These are phyloP conservation scores for Russula griseocarnosa DNA, from an alignment of 768 basidiomycete genomes.

Conservation along the genomic window DNA sequence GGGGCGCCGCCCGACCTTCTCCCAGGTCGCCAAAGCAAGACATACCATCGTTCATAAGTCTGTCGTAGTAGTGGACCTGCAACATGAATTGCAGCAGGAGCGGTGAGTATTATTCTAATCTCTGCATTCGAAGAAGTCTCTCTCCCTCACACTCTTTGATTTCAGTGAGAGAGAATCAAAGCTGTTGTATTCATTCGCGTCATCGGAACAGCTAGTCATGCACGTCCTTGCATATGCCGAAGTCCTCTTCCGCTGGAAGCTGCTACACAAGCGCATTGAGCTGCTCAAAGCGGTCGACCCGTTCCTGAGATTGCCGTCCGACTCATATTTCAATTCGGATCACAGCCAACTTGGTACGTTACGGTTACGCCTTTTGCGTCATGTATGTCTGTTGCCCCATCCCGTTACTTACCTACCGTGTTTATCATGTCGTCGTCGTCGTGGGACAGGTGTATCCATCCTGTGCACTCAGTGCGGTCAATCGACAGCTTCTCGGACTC, in stretches of 20 bases:
- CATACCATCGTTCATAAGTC: constrained; percentile 38
- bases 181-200: background rate
- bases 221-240: constrained; percentile 76
- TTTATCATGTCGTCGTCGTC: background rate
- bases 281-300: constrained; percentile 60
- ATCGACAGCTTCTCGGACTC: constrained; percentile 42
- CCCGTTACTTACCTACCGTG: background rate
- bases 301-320: constrained; percentile 8
- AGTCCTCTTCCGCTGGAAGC: constrained; percentile 66
- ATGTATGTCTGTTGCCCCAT: constrained; percentile 32
- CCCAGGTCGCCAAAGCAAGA: constrained; percentile 39
- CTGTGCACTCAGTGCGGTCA: constrained; percentile 29
- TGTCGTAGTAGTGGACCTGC: constrained; percentile 36
- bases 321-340: constrained; percentile 24
- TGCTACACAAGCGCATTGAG: constrained; percentile 67
- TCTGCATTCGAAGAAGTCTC: too few relatives aligned
- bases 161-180: constrained; percentile 9
- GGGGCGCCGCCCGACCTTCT: constrained; percentile 40
- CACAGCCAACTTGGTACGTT: constrained; percentile 29
- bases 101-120: constrained; percentile 12
- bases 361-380: background rate
- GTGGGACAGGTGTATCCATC: constrained; percentile 33
- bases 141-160: background rate
- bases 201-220: constrained; percentile 40
- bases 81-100: constrained; percentile 26